Conservation (phyloP, 306 rosid genomes). For the Arachis hypogaea region DNA sequence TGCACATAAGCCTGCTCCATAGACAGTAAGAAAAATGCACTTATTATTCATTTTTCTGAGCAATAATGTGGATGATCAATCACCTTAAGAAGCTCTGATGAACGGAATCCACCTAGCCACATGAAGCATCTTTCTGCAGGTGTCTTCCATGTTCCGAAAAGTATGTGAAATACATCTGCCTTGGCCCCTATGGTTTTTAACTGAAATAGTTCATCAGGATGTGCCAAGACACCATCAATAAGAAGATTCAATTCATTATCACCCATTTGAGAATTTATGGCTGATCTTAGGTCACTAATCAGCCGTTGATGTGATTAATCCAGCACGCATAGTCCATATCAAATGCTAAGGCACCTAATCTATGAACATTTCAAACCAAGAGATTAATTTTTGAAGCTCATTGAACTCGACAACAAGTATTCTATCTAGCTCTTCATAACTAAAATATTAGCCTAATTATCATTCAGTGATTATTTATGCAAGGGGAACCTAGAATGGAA, state of each 20-base stretch:
- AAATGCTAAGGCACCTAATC: slow-evolving; percentile 66
- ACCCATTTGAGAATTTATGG: slow-evolving; percentile 60
- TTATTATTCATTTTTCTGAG: neutral
- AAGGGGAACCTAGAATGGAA: neutral
- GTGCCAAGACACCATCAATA: slow-evolving; percentile 72
- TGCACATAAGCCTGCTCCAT: slow-evolving; percentile 81
- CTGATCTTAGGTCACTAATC: slow-evolving; percentile 63
- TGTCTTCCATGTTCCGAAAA: slow-evolving; percentile 87
- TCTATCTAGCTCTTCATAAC: neutral
- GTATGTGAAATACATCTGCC: slow-evolving; percentile 86
- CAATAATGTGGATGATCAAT: slow-evolving; percentile 1
- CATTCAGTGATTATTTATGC: neutral
- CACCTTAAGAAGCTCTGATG: slow-evolving; percentile 92
- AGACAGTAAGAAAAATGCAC: neutral
- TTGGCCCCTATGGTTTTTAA: slow-evolving; percentile 75
- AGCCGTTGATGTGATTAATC: slow-evolving; percentile 83
- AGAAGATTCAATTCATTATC: slow-evolving; percentile 68
- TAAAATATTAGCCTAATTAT: neutral
- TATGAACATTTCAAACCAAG: neutral
- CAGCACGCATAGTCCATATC: slow-evolving; percentile 73
- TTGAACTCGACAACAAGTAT: too few species aligned
- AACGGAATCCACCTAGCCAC: slow-evolving; percentile 91
- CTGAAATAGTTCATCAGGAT: slow-evolving; percentile 70
- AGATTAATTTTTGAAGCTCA: too few species aligned
- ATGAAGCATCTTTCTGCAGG: slow-evolving; percentile 90